Conservation (phyloP, 148 eudicot species). For the Nepenthes gracilis region DNA sequence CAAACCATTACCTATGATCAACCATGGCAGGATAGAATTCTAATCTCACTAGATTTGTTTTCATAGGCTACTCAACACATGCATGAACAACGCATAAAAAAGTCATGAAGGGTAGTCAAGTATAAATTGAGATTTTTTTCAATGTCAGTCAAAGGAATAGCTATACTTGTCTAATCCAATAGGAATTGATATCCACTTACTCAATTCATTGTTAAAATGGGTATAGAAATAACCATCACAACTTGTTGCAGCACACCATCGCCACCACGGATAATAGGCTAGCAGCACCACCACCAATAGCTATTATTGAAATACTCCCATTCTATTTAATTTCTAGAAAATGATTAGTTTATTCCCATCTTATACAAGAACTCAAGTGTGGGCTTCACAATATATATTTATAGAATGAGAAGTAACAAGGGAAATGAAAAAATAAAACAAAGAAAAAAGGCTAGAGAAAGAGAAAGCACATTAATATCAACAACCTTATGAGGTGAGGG, state of each 20-base stretch:
- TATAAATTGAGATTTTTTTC: background rate
- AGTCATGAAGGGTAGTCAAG: background rate
- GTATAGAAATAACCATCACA: too few species aligned
- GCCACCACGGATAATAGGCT: too few species aligned
- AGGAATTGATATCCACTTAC: background rate
- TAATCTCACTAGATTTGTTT: constrained; percentile 52
- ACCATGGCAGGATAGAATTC: constrained; percentile 76
- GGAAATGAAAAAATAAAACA: background rate
- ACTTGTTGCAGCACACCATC: too few species aligned
- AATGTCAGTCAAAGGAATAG: too few species aligned
- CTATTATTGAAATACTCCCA: too few species aligned
- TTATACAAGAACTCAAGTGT: too few species aligned
- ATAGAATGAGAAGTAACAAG: too few species aligned
- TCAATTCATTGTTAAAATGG: background rate
- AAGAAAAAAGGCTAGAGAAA: background rate
- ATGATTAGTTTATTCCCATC: too few species aligned
- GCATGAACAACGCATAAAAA: constrained; percentile 49
- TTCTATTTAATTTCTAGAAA: too few species aligned
- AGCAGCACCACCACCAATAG: too few species aligned
- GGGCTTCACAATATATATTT: too few species aligned
- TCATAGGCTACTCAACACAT: constrained; percentile 48
- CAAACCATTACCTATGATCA: constrained; percentile 51
- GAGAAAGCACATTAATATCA: background rate
- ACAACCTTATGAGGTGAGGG: constrained; percentile 59
- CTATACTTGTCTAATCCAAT: too few species aligned